These are phyloP conservation scores for Erythrobasidium hasegawianum DNA, from an alignment of 1,284 basidiomycete genomes.

Conservation along the genomic window DNA sequence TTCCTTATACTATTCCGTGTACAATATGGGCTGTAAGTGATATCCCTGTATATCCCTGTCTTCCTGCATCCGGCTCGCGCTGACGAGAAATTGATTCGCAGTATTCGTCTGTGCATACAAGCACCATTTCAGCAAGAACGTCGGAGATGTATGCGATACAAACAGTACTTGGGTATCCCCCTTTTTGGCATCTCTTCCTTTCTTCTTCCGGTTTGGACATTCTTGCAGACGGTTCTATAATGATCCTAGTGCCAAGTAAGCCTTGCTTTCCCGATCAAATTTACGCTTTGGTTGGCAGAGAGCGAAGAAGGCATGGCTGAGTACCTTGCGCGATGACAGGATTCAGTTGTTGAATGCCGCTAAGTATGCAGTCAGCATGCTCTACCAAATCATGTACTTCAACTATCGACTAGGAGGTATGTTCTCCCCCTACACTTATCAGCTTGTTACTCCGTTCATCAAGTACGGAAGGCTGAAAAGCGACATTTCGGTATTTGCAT, in stretches of 20 bases:
- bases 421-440: too few relatives aligned
- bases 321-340: too few relatives aligned
- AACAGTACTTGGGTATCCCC: conserved; percentile 57
- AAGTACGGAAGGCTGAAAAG: too few relatives aligned
- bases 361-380: conserved; percentile 45
- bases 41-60: too few relatives aligned
- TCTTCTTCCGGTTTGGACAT: conserved; percentile 72
- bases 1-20: conserved; percentile 43
- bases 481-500: not conserved
- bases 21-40: conserved; percentile 15
- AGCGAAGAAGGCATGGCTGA: too few relatives aligned
- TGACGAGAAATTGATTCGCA: conserved; percentile 46
- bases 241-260: too few relatives aligned
- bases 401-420: conserved; percentile 45
- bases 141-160: conserved; percentile 27
- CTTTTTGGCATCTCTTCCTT: conserved; percentile 61
- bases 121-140: conserved; percentile 7
- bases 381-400: conserved; percentile 46
- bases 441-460: too few relatives aligned
- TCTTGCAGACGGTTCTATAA: conserved; percentile 72
- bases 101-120: conserved; percentile 56
- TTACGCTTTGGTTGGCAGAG: too few relatives aligned
- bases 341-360: conserved; percentile 80
- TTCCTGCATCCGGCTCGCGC: too few relatives aligned
- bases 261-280: too few relatives aligned